Percentiles rank a stretch among this genome's conserved stretches.
phyloP scores from a whole-genome alignment of 106 monocot species.

The Dendrobium huoshanense region DNA sequence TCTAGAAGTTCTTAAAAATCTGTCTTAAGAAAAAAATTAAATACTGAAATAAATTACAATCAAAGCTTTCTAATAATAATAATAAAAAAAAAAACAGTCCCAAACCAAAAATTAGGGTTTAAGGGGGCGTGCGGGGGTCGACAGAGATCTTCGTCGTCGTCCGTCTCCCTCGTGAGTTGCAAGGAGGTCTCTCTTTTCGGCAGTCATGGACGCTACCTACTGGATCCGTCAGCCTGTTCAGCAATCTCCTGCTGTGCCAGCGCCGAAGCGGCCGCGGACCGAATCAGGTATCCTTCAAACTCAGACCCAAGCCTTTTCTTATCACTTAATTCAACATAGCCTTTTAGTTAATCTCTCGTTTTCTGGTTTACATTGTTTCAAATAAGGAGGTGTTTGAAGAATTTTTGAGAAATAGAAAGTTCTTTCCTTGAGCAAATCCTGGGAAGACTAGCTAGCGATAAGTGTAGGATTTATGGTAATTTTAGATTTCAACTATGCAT shows the following conservation, averaged over 20 bases:
- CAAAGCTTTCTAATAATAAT: too few relatives aligned
- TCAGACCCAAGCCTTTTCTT: not conserved
- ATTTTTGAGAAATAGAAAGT: not conserved
- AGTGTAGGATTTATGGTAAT: not conserved
- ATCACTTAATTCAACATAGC: not conserved
- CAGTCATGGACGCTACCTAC: conserved; percentile 2
- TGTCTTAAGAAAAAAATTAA: too few relatives aligned
- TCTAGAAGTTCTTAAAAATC: too few relatives aligned
- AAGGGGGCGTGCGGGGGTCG: not conserved
- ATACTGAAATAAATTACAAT: too few relatives aligned
- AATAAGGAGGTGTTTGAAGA: not conserved
- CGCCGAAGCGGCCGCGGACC: conserved; percentile 2
- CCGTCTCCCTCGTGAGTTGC: not conserved
- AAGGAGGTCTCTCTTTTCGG: not conserved
- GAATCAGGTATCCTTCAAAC: not conserved
- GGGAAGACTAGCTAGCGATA: not conserved
- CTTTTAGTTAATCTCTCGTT: not conserved
- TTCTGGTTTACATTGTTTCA: not conserved
- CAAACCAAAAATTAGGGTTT: not conserved
- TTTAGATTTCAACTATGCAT: not conserved
- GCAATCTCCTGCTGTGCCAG: not conserved
- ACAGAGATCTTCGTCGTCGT: not conserved
- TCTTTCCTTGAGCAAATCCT: not conserved
- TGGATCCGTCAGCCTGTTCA: not conserved
- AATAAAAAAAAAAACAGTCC: too few relatives aligned